phyloP scores from a whole-genome alignment of 768 basidiomycete species.

The Ramaria sp. region DNA sequence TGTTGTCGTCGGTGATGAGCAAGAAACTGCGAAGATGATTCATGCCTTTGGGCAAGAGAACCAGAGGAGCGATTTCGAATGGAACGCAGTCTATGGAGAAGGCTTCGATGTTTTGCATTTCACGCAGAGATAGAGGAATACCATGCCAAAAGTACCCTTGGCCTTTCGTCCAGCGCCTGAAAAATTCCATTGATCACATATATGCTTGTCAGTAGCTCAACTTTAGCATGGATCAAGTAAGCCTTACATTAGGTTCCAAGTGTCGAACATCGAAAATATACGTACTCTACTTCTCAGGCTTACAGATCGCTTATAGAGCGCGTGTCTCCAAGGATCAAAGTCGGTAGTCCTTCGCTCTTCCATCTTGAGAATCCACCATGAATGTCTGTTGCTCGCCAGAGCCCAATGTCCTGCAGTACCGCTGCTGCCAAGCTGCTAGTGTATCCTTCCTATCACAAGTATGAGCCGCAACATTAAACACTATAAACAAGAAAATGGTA shows the following conservation, averaged over 20 bases:
- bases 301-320: neutral
- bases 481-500: neutral
- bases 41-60: slow-evolving; percentile 68
- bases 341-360: slow-evolving; percentile 54
- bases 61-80: slow-evolving; percentile 55
- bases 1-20: slow-evolving; percentile 41
- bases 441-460: slow-evolving; percentile 39
- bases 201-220: no score
- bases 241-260: no score
- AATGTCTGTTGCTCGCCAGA: slow-evolving; percentile 68
- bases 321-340: neutral
- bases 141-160: neutral
- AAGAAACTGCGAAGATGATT: slow-evolving; percentile 36
- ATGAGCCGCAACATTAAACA: neutral
- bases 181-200: no score
- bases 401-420: slow-evolving; percentile 55
- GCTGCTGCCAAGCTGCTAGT: slow-evolving; percentile 65
- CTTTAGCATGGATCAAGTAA: no score
- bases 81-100: slow-evolving; percentile 51
- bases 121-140: neutral
- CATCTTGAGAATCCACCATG: slow-evolving; percentile 66
- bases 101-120: slow-evolving; percentile 67
- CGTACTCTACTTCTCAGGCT: no score
- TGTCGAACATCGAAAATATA: no score
- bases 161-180: no score